Conservation (phyloP, 2,329 filamentous ascomycete genomes). For the Talaromyces rugulosus region DNA sequence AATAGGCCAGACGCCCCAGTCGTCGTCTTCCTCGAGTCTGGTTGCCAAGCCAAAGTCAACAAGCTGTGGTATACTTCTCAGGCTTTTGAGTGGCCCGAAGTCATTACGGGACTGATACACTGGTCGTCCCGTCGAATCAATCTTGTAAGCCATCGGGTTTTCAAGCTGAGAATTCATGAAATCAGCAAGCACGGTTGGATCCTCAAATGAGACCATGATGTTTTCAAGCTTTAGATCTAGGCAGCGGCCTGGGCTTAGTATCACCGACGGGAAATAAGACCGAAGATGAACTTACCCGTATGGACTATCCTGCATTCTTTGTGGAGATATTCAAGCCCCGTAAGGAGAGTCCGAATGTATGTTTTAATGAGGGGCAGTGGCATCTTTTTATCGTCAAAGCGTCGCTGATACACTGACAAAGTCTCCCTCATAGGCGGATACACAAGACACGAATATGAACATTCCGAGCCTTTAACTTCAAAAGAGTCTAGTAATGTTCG, state of each 20-base stretch:
- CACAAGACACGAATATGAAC: conserved; percentile 31
- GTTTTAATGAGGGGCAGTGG: conserved; percentile 30
- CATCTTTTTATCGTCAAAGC: conserved; percentile 26
- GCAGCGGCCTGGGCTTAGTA: background rate
- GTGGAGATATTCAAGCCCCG: conserved; percentile 45
- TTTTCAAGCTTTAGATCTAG: conserved; percentile 46
- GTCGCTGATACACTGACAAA: conserved; percentile 34
- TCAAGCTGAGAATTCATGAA: conserved; percentile 20
- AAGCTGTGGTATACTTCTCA: conserved; percentile 26
- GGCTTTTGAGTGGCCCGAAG: conserved; percentile 24
- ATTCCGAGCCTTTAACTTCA: conserved; percentile 5
- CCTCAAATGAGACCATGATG: conserved; percentile 41
- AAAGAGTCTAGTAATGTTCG: conserved; percentile 8
- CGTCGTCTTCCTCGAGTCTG: conserved; percentile 37
- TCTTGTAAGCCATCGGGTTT: conserved; percentile 30
- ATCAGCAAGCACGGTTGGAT: conserved; percentile 18
- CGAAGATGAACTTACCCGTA: conserved; percentile 39
- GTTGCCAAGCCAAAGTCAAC: conserved; percentile 35
- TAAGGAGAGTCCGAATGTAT: conserved; percentile 37
- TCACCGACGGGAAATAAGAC: conserved; percentile 13
- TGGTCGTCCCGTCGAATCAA: conserved; percentile 25
- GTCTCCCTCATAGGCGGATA: conserved; percentile 44
- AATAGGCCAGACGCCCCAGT: conserved; percentile 39
- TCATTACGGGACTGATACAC: conserved; percentile 33
- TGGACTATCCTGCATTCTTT: conserved; percentile 45